A percentile compares a stretch with the other conserved stretches of the same genome.
Evolutionary conservation across 495 filamentous ascomycete species (phyloP).

Genomic region (Penicillium pulvis): DNA sequence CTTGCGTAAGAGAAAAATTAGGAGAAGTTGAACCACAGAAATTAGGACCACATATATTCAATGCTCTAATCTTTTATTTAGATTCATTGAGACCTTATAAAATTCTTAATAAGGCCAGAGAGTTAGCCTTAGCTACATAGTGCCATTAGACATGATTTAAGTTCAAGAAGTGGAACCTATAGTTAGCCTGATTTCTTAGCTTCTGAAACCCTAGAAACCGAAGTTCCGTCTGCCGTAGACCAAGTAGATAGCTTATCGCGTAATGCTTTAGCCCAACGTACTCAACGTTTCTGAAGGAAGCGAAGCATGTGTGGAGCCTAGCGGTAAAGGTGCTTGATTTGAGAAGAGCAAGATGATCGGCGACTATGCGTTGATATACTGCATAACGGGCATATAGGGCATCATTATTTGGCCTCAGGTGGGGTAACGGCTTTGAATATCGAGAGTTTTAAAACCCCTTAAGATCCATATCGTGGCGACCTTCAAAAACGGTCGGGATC

Average conservation of each 20-base stretch:
- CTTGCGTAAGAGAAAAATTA: constrained; percentile 2
- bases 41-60: constrained; percentile 4
- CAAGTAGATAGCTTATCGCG: background rate
- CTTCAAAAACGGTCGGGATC: constrained; percentile 1
- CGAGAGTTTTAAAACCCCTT: background rate
- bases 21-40: constrained; percentile 3
- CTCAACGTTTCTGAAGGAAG: background rate
- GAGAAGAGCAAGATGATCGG: background rate
- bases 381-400: background rate
- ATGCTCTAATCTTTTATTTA: background rate
- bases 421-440: background rate
- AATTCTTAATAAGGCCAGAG: constrained; percentile 5
- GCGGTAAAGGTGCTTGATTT: background rate
- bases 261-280: background rate
- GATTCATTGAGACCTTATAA: background rate
- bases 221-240: background rate
- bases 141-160: background rate
- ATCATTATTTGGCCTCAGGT: background rate
- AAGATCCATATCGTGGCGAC: background rate
- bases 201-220: background rate
- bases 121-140: background rate
- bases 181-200: background rate
- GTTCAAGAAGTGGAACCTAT: background rate
- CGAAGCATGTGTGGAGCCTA: background rate
- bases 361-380: background rate